phyloP scores from a whole-genome alignment of 306 rosid species.

The Prunus davidiana region DNA sequence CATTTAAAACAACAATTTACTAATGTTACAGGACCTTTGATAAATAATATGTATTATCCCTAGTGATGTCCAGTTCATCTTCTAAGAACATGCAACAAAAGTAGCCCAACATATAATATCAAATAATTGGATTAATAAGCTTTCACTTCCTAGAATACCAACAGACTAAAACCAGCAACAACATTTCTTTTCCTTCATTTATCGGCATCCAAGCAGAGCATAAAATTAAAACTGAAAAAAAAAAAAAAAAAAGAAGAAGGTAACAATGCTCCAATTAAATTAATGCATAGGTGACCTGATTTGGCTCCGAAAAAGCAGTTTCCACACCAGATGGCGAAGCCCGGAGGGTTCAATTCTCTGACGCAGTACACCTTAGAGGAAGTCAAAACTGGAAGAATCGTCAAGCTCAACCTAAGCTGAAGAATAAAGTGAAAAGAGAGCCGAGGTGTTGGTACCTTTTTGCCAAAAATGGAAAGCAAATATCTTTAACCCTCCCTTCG shows the following conservation, averaged over 20 bases:
- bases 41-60: background rate
- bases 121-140: background rate
- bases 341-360: background rate
- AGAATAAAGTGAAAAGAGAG: constrained; percentile 9
- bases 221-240: background rate
- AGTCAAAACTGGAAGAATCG: background rate
- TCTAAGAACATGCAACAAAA: background rate
- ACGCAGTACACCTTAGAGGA: background rate
- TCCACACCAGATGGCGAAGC: background rate
- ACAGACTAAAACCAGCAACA: constrained; percentile 15
- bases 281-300: constrained; percentile 4
- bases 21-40: no score
- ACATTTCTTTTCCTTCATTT: background rate
- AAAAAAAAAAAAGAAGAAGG: background rate
- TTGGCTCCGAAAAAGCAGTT: constrained; percentile 1
- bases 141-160: background rate
- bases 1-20: background rate
- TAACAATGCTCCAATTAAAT: background rate
- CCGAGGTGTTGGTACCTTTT: no score
- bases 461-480: constrained; percentile 15
- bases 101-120: background rate
- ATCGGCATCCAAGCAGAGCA: constrained; percentile 12
- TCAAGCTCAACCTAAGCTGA: constrained; percentile 12
- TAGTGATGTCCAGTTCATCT: background rate
- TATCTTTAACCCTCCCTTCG: constrained; percentile 13